A percentile compares a stretch with the other conserved stretches of the same genome.
Conservation (phyloP, 192 early-diverging fungal species). For the Backusella sp. region DNA sequence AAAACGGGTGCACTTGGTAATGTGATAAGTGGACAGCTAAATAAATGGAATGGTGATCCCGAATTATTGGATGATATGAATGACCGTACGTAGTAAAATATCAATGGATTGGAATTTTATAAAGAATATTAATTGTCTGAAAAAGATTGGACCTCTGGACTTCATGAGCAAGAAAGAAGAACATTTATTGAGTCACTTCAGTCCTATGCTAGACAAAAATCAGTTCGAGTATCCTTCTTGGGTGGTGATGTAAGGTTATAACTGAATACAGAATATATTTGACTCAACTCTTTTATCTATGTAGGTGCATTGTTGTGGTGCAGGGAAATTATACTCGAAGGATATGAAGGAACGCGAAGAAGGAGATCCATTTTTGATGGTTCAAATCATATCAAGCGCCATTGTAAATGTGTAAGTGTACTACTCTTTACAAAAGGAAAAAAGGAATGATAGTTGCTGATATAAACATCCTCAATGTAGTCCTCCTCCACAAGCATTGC, state of each 20-base stretch:
- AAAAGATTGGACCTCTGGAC: slow-evolving; percentile 53
- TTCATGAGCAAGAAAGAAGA: slow-evolving; percentile 67
- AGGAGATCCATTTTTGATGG: slow-evolving; percentile 67
- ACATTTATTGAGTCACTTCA: slow-evolving; percentile 62
- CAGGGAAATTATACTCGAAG: slow-evolving; percentile 17
- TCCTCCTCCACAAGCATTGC: slow-evolving; percentile 68
- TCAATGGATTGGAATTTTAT: too few species aligned
- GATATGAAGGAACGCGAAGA: slow-evolving; percentile 29
- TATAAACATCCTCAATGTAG: slow-evolving; percentile 9
- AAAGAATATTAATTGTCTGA: not conserved
- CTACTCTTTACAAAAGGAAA: not conserved
- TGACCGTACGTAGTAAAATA: slow-evolving; percentile 53
- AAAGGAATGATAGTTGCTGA: not conserved
- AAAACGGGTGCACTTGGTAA: slow-evolving; percentile 20
- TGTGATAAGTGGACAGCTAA: slow-evolving; percentile 20
- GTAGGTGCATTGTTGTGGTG: slow-evolving; percentile 33
- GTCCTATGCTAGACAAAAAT: slow-evolving; percentile 50
- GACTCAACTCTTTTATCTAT: not conserved
- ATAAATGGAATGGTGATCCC: slow-evolving; percentile 67
- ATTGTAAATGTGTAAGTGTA: slow-evolving; percentile 63
- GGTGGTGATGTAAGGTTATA: slow-evolving; percentile 72
- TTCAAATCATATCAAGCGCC: slow-evolving; percentile 74
- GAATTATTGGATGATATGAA: slow-evolving; percentile 83
- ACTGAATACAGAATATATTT: not conserved
- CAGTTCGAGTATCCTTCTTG: slow-evolving; percentile 75